Base-by-base conservation (phyloP, 805 yeast genomes). In the Metschnikowia cubensis region DNA sequence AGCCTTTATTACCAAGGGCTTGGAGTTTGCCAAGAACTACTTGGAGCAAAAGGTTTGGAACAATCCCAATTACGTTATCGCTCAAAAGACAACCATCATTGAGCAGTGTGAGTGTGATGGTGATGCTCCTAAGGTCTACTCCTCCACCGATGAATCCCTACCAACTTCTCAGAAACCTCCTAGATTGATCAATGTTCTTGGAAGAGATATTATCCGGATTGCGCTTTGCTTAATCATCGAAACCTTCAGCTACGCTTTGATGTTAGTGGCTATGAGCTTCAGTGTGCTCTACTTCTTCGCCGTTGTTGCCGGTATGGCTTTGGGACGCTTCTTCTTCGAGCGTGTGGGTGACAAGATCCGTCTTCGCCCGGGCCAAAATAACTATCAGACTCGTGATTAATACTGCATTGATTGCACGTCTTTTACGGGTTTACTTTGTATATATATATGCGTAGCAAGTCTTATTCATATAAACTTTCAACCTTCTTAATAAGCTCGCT, bases 251-350 rank as follows among this genome's bases (percentile, higher is more conserved):
- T 87, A 83, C 61, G 84, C 84, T 34, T 67, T 87, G 59, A 87
- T 87, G 95, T 75, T 87, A 69, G 90, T 83, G 14, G 85, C 86
- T 5, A 87, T 87, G 95, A 74, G 85, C 37, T 86, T 74, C 62
- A 77, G 85, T 7, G 57, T 85, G 42, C 67, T 81, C 0, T 87
- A 87, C 57, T 84, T 87, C 65, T 87, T 87, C 67, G 92, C 88
- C 1, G 83, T 85, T 31, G 80, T 84, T 15, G 58, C 83, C 15
- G 95, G 95, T 10, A 69, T 85, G 51, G 77, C 90, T 0, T 69
- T 85, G 50, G 88, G 89, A 35, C 87, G 86, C 59, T 80, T 86
- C 40, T 77, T 81, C 58, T 85, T 84, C 66, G 84, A 84, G 57
- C 79, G 87, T 63, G 64, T 82, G 42, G 61, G 79, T 22, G 75